Evolutionary conservation across 148 eudicot genomes (phyloP).

Genomic region (Chenopodium album): DNA sequence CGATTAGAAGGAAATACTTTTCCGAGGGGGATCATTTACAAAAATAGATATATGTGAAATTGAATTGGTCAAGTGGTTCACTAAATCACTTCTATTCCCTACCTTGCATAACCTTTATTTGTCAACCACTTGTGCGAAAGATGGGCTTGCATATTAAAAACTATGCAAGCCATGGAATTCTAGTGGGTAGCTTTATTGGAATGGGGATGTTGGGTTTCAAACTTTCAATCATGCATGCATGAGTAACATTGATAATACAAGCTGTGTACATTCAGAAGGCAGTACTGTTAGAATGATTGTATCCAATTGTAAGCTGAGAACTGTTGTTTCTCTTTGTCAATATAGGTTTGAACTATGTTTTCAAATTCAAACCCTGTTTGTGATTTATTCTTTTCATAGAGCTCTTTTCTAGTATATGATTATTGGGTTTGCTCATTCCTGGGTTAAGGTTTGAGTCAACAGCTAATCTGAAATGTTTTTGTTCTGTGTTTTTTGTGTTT

Average conservation of each 20-base stretch:
- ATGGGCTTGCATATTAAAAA: background rate
- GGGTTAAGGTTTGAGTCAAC: background rate
- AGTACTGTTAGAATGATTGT: background rate
- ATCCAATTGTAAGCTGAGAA: background rate
- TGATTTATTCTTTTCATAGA: no score
- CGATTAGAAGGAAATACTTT: background rate
- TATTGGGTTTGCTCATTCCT: background rate
- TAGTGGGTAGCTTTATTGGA: background rate
- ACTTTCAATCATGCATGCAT: background rate
- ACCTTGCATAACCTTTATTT: background rate
- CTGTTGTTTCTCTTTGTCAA: background rate
- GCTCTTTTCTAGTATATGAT: background rate
- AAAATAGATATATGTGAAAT: background rate
- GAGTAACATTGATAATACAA: background rate
- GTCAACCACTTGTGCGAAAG: background rate
- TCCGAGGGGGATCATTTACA: background rate
- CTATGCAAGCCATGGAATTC: background rate
- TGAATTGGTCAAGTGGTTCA: background rate
- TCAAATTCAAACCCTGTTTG: background rate
- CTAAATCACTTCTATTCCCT: background rate
- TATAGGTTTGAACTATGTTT: background rate
- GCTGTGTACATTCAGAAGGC: background rate
- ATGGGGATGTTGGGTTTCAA: background rate
- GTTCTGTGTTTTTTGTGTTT: conserved; percentile 7
- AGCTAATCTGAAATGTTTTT: conserved; percentile 1